These are phyloP conservation scores for Coniochaeta sp. DNA, from an alignment of 2,329 filamentous ascomycete species.

Conservation along the genomic window DNA sequence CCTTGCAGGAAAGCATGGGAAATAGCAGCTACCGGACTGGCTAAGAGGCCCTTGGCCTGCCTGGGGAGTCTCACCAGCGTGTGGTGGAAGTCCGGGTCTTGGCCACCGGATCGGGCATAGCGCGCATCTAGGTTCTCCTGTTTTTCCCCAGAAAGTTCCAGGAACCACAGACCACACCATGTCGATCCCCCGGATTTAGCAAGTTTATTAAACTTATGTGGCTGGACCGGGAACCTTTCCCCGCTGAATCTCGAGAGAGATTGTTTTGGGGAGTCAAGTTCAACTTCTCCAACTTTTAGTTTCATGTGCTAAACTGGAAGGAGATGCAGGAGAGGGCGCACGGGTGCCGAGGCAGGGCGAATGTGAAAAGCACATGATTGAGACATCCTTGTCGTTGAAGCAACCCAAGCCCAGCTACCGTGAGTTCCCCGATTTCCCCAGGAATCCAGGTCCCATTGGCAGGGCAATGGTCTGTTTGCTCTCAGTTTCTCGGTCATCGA, in stretches of 20 bases:
- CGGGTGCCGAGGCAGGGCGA: neutral
- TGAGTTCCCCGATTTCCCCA: too few species aligned
- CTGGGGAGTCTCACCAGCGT: neutral
- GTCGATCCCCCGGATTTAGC: conserved; percentile 1
- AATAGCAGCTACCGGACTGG: neutral
- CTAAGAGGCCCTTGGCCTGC: too few species aligned
- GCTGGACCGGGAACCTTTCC: neutral
- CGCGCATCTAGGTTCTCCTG: neutral
- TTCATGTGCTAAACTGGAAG: too few species aligned
- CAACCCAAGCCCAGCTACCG: too few species aligned
- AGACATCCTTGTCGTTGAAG: neutral
- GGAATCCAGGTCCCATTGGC: too few species aligned
- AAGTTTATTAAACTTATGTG: too few species aligned
- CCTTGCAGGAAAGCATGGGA: neutral
- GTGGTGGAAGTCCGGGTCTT: neutral
- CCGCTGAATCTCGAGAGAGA: neutral
- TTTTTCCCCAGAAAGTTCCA: neutral
- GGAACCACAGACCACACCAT: neutral
- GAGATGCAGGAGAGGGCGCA: neutral
- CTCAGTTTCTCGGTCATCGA: too few species aligned
- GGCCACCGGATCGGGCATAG: neutral
- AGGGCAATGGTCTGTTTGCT: too few species aligned
- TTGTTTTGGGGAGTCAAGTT: neutral
- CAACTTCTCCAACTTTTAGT: neutral
- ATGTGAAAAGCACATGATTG: neutral